Percentiles rank a stretch among this genome's conserved stretches.
Conservation (phyloP, 768 basidiomycete genomes). For the Gyrodon lividus region DNA sequence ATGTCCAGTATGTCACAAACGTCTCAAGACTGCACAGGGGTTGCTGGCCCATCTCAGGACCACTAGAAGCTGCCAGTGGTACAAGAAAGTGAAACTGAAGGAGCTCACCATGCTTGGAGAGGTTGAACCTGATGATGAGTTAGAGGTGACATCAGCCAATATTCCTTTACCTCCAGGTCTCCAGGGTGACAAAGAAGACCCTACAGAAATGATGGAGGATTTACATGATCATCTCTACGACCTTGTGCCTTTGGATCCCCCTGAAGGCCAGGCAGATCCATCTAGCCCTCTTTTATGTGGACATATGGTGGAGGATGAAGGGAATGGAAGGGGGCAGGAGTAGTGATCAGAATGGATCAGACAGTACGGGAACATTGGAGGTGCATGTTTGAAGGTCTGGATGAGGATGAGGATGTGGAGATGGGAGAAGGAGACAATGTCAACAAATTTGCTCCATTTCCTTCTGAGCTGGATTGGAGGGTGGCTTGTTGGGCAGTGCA, state of each 20-base stretch:
- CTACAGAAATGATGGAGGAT: not conserved
- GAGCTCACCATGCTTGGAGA: not conserved
- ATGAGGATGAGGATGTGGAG: not conserved
- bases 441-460: conserved; percentile 1
- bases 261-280: not conserved
- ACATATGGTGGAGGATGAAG: not conserved
- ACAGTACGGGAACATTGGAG: too few species aligned
- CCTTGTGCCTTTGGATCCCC: not conserved
- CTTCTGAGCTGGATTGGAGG: not conserved
- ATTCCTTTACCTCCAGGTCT: not conserved
- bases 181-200: not conserved
- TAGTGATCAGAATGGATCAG: not conserved
- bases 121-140: not conserved
- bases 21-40: not conserved
- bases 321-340: not conserved
- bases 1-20: not conserved
- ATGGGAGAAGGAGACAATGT: not conserved
- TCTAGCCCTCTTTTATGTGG: not conserved
- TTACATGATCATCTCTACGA: not conserved
- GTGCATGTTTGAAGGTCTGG: too few species aligned
- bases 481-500: not conserved
- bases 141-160: too few species aligned
- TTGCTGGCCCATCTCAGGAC: not conserved
- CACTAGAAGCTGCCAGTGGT: not conserved
- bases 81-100: conserved; percentile 2